phyloP scores from a whole-genome alignment of 2,329 filamentous ascomycete species.

The Cercospora sp. region DNA sequence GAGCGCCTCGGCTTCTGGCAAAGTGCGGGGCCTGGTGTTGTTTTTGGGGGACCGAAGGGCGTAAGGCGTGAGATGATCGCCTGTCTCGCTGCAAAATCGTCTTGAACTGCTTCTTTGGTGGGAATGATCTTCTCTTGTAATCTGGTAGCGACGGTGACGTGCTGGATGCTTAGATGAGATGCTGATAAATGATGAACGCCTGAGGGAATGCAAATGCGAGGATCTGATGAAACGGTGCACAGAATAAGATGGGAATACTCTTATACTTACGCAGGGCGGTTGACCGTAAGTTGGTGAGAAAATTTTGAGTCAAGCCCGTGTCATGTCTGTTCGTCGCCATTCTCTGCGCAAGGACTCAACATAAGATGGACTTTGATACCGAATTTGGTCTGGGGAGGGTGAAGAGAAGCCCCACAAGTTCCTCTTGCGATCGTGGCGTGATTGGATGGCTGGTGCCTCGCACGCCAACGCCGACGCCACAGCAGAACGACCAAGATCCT shows the following conservation, averaged over 20 bases:
- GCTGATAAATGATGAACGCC: constrained; percentile 8
- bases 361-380: constrained; percentile 11
- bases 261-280: constrained; percentile 8
- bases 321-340: constrained; percentile 1
- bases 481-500: not conserved
- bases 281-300: not conserved
- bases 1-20: constrained; percentile 4
- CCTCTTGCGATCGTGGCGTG: constrained; percentile 8
- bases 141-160: not conserved
- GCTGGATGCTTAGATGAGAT: not conserved
- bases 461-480: constrained; percentile 5
- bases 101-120: not conserved
- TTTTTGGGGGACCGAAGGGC: constrained; percentile 4
- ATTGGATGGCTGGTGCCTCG: constrained; percentile 5
- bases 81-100: not conserved
- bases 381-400: constrained; percentile 8
- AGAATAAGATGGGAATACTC: not conserved
- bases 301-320: not conserved
- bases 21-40: constrained; percentile 5
- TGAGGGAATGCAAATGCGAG: constrained; percentile 2
- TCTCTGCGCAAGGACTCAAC: constrained; percentile 7
- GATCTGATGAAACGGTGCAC: not conserved
- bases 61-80: constrained; percentile 12
- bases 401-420: constrained; percentile 2
- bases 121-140: not conserved